Evolutionary conservation across 1,139 yeast genomes (phyloP).

Genomic region (Taiozyma sp.): DNA sequence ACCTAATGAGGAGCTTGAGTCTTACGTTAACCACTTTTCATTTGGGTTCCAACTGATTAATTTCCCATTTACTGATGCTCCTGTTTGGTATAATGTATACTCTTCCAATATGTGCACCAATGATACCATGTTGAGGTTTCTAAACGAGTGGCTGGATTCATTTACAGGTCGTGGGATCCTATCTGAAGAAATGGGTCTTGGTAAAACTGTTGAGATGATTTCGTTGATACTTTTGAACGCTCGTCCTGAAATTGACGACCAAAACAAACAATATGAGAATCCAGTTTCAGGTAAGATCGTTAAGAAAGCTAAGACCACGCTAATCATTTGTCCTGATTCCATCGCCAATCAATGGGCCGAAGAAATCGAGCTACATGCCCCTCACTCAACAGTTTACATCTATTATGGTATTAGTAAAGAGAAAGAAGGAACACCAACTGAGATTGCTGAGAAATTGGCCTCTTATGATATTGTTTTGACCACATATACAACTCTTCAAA

Average conservation of each 20-base stretch:
- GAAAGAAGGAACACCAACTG: conserved; percentile 30
- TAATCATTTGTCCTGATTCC: conserved; percentile 81
- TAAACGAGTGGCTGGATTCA: conserved; percentile 3
- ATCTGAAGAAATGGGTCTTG: conserved; percentile 96
- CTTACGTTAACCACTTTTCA: conserved; percentile 34
- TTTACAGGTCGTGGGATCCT: conserved; percentile 57
- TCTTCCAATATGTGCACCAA: conserved; percentile 42
- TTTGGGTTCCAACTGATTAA: conserved; percentile 47
- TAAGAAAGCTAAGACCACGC: conserved; percentile 57
- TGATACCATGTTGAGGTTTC: conserved; percentile 27
- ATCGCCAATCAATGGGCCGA: conserved; percentile 80
- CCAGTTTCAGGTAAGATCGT: conserved; percentile 33
- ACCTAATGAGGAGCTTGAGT: conserved; percentile 15
- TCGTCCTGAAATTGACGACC: conserved; percentile 31
- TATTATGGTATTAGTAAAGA: conserved; percentile 51
- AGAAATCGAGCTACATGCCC: conserved; percentile 60
- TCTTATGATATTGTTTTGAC: conserved; percentile 76
- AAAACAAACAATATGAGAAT: conserved; percentile 2
- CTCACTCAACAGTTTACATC: conserved; percentile 49
- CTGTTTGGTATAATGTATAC: conserved; percentile 43
- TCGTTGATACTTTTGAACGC: conserved; percentile 58
- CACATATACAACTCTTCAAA: conserved; percentile 63
- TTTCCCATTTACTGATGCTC: conserved; percentile 7
- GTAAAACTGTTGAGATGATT: conserved; percentile 84
- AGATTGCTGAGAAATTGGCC: conserved; percentile 31